phyloP scores from a whole-genome alignment of 1,284 basidiomycete genomes.

The Erythrobasidium hasegawianum region DNA sequence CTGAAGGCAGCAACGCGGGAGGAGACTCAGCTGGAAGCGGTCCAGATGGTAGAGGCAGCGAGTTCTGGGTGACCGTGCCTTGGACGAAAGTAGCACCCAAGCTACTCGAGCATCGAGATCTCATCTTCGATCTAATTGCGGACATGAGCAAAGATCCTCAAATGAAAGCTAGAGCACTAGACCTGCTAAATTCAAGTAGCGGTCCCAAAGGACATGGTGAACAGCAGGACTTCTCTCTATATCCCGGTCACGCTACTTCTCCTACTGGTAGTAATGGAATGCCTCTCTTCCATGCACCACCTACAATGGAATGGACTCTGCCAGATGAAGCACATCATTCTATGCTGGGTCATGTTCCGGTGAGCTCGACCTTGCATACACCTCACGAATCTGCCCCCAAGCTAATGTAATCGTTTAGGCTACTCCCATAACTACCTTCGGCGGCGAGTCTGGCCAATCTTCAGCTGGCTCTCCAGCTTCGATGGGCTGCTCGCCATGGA shows the following conservation, averaged over 20 bases:
- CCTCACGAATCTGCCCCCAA: background rate
- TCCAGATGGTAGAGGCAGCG: background rate
- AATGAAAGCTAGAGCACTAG: slow-evolving; percentile 25
- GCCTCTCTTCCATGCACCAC: background rate
- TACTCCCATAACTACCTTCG: background rate
- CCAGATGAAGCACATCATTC: background rate
- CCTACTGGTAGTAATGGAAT: background rate
- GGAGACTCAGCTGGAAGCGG: too few species aligned
- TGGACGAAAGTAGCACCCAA: slow-evolving; percentile 15
- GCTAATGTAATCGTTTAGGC: background rate
- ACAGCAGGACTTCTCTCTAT: background rate
- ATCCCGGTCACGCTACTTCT: background rate
- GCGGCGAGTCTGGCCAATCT: background rate
- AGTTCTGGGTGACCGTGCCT: slow-evolving; percentile 29
- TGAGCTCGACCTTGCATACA: background rate
- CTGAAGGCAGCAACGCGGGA: background rate
- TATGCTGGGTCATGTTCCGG: background rate
- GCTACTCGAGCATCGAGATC: slow-evolving; percentile 21
- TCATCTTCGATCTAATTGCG: slow-evolving; percentile 10
- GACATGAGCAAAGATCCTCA: slow-evolving; percentile 12
- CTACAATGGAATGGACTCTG: background rate
- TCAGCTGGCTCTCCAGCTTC: background rate
- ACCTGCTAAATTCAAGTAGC: slow-evolving; percentile 4
- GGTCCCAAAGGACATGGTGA: background rate
- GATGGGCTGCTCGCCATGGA: background rate